Base-by-base conservation (phyloP, 306 rosid species). In the Quercus wislizeni region DNA sequence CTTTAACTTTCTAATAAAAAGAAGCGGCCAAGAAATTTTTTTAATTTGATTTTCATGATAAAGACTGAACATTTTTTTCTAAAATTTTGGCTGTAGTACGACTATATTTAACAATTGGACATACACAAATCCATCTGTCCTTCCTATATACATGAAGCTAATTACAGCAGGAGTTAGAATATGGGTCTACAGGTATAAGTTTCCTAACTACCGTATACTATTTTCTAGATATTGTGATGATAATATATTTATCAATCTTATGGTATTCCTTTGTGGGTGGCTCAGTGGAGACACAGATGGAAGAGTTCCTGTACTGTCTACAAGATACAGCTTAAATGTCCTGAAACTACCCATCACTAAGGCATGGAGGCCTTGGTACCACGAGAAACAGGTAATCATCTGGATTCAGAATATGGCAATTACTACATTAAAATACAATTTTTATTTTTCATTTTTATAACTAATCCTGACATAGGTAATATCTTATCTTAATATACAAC, bases 211-310 rank as follows among this genome's bases (percentile, higher is more conserved):
- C 58, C 63, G 17, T 74, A 62, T 4, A 55, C 31, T 52, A 64
- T 18, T 54, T 52, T 74, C 49, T 69, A 57, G 62, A 35, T 18
- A 17, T 3, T 57, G 30, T 38, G 74, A 23, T 27, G 41, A 59
- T 52, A 73, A 73, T 15, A 71, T 21, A 2, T 54, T 59, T 38
- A 12, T 56, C 1, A 13, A 43, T 35, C 12, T 72, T 19, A 54
- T 55, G 52, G 51, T 6, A 25, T 46, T 41, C 33, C 1, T 51
- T 38, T 33, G 4, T 17, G 55, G 58, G 72, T 7, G 25, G 38
- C 35, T 73, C 86, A 94, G 97, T 85, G 98, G 98, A 80, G 98
- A 94, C 76, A 91, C 97, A 55, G 98, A 94, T 76, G 98, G 98
- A 72, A 94, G 98, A 86, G 97, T 91, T 75, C 97, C 98, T 17